phyloP scores from a whole-genome alignment of 164 flowering plant species.

The Paratinospora sagittata region DNA sequence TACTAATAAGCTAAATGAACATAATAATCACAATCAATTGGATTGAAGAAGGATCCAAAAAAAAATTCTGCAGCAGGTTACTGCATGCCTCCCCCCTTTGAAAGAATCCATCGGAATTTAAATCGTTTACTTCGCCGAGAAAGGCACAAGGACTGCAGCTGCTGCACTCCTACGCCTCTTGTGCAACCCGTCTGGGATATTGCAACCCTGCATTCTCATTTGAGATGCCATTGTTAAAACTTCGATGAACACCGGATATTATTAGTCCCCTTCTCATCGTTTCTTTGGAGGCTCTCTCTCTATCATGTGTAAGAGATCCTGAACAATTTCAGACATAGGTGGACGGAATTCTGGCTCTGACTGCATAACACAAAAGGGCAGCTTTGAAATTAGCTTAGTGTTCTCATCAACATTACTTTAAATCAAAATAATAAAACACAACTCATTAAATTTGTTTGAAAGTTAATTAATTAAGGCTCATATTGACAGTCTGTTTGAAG shows the following conservation, averaged over 20 bases:
- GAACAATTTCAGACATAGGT: conserved; percentile 88
- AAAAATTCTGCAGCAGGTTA: conserved; percentile 2
- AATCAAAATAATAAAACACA: background rate
- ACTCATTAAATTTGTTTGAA: background rate
- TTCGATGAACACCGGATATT: background rate
- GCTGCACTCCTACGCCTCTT: background rate
- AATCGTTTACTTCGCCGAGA: background rate
- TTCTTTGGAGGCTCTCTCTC: conserved; percentile 44
- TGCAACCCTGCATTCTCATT: background rate
- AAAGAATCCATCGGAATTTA: background rate
- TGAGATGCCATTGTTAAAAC: background rate
- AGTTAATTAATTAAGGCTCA: background rate
- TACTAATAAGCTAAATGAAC: background rate
- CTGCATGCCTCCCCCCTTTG: background rate
- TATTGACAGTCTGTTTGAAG: background rate
- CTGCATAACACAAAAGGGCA: conserved; percentile 37
- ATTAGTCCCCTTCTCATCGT: conserved; percentile 23
- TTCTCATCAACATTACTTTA: background rate
- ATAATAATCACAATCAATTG: background rate
- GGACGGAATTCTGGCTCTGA: conserved; percentile 86
- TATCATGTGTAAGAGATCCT: conserved; percentile 59
- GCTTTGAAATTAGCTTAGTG: too few relatives aligned
- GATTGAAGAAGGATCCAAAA: background rate
- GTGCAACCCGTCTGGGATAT: background rate
- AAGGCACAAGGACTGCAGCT: conserved; percentile 3